phyloP scores from a whole-genome alignment of 148 eudicot species.

The Vaccinium darrowii region DNA sequence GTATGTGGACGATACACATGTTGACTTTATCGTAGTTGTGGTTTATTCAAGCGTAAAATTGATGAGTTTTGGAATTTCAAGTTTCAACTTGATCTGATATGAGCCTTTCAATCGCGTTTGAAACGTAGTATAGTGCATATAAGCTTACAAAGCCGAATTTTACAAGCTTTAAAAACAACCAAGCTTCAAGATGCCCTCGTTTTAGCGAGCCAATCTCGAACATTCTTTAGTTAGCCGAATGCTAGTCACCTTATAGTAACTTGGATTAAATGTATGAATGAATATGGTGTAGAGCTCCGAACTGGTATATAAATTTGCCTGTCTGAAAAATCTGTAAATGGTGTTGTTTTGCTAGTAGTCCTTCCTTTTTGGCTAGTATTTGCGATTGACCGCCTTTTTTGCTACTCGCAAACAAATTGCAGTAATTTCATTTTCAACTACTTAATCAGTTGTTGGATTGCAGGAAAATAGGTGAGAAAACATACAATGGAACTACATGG shows the following conservation, averaged over 20 bases:
- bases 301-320: neutral
- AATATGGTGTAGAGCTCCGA: neutral
- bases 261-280: neutral
- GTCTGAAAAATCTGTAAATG: neutral
- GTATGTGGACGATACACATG: neutral
- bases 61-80: neutral
- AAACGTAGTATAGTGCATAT: neutral
- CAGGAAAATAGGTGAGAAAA: conserved; percentile 56
- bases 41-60: neutral
- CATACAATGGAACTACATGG: conserved; percentile 79
- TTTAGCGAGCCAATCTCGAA: neutral
- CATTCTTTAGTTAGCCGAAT: neutral
- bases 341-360: neutral
- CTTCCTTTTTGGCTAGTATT: neutral
- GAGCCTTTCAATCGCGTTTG: neutral
- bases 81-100: neutral
- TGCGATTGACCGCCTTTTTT: neutral
- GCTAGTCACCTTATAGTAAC: neutral
- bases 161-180: neutral
- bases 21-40: neutral
- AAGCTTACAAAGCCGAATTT: neutral
- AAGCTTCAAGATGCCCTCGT: neutral
- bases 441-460: neutral
- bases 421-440: neutral
- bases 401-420: neutral